Evolutionary conservation across 495 filamentous ascomycete genomes (phyloP).

Genomic region (Hypoxylon fuscum): DNA sequence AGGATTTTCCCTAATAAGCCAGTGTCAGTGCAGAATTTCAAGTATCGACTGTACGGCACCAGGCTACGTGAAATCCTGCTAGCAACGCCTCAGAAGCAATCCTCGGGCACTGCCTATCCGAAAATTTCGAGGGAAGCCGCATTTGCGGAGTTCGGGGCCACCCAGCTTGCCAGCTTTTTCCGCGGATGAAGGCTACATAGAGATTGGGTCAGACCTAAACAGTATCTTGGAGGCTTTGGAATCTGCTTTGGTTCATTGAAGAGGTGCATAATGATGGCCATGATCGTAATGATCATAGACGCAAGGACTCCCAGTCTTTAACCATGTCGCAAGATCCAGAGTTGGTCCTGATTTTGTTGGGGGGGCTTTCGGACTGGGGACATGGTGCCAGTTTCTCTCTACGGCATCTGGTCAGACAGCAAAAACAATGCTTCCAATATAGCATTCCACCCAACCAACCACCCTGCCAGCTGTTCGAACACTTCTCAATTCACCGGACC

Average conservation of each 20-base stretch:
- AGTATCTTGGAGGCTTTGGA: background rate
- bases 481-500: too few relatives aligned
- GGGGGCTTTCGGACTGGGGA: too few relatives aligned
- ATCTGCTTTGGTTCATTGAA: background rate
- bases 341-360: background rate
- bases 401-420: too few relatives aligned
- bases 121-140: conserved; percentile 10
- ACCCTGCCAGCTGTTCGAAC: too few relatives aligned
- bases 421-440: too few relatives aligned
- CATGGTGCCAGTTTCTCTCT: too few relatives aligned
- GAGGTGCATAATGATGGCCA: conserved; percentile 3
- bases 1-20: background rate
- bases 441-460: too few relatives aligned
- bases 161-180: background rate
- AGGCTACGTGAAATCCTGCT: background rate
- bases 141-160: conserved; percentile 6
- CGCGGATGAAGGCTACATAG: background rate
- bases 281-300: background rate
- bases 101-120: background rate
- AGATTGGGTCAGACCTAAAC: background rate
- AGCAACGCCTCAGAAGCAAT: background rate
- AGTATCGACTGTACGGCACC: background rate
- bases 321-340: background rate
- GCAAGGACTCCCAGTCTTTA: background rate
- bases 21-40: background rate